Base-by-base conservation (phyloP, 768 basidiomycete genomes). In the Lyophyllum shimeji region DNA sequence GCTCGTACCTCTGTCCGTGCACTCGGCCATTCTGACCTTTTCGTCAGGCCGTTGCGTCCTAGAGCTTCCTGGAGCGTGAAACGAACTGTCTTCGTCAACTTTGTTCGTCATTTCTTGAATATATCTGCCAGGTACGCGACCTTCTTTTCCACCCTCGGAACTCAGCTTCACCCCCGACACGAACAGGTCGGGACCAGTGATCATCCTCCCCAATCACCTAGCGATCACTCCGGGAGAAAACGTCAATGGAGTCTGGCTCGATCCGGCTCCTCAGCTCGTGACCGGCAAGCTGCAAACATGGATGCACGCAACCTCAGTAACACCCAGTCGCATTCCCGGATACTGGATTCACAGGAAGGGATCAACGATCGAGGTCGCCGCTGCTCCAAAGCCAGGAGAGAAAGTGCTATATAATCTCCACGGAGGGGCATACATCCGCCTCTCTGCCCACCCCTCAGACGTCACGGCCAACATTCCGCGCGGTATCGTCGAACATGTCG, bases 341-440 rank as follows among this genome's bases (percentile, higher is more conserved):
- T 86, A 85, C 62, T 84, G 83, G 83, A 67, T 74, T 20, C 74
- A 79, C 66, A 80, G 77, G 62, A 67, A 69, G 25, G 76, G 74
- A 1, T 59, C 64, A 3, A 62, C 67, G 13, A 72, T 74, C 46
- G 55, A 67, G 23, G 59, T 74, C 46, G 76, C 73, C 34, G 67
- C 72, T 21, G 57, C 74, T 1, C 76, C 81, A 3, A 67, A 63
- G 45, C 72, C 74, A 0, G 81, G 79, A 20, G 83, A 85, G 67
- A 84, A 82, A 58, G 76, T 86, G 3, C 64, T 85, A n/a, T 82
- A 82, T 62, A 71, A 72, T 46, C 67, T 89, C n/a, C 87, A 89
- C 57, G 86, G 86, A 18, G 86, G 86, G 6, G 85, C 74, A 0
- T 87, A 82, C 60, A 68, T 74, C 25, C 71, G 72, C 18, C 63